Conservation (phyloP, 1,284 basidiomycete species). For the Sanghuangporus weigelae region DNA sequence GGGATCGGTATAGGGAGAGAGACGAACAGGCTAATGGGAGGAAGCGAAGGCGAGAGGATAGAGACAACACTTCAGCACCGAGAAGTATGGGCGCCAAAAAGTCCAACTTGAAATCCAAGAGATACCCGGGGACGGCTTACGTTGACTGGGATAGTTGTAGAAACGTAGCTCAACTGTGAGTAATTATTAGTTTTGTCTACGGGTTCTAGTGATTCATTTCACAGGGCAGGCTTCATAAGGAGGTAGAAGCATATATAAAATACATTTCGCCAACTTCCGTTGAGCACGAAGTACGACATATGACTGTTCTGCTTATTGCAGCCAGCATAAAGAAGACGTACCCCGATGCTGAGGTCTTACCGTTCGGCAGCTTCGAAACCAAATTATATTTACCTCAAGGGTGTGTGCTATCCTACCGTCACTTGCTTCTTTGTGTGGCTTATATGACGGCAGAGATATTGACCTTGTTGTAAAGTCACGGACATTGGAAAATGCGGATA, state of each 20-base stretch:
- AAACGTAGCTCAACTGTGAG: conserved; percentile 79
- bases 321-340: conserved; percentile 61
- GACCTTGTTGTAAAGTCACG: conserved; percentile 69
- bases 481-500: conserved; percentile 59
- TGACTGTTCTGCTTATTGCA: conserved; percentile 74
- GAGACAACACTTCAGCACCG: conserved; percentile 46
- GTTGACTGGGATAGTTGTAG: conserved; percentile 75
- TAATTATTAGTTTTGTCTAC: conserved; percentile 19
- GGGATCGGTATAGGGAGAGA: conserved; percentile 6
- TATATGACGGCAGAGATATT: conserved; percentile 52
- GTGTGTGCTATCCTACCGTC: conserved; percentile 39
- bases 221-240: conserved; percentile 64
- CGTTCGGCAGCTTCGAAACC: conserved; percentile 94
- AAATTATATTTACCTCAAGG: conserved; percentile 92
- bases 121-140: conserved; percentile 75
- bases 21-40: conserved; percentile 20
- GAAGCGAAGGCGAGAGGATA: conserved; percentile 41
- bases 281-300: conserved; percentile 81
- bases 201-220: conserved; percentile 4
- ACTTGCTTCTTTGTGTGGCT: not conserved
- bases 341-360: conserved; percentile 76
- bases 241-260: conserved; percentile 79
- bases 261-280: conserved; percentile 85
- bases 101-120: conserved; percentile 42
- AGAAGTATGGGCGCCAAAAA: conserved; percentile 52